Conservation (phyloP, 73 alveolate species). For the Blepharisma stoltei region DNA sequence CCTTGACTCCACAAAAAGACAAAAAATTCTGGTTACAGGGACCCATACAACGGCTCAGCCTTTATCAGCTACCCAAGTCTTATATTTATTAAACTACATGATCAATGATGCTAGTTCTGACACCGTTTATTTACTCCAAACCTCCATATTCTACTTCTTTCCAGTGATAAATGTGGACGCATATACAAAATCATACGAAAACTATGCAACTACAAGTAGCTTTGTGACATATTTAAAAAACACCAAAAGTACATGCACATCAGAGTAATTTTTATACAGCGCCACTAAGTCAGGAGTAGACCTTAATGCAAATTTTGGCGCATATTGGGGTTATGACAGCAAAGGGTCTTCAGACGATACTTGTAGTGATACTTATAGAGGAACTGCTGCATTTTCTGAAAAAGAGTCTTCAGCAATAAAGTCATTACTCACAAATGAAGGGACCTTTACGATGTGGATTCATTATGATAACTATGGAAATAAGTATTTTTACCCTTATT, state of each 20-base stretch:
- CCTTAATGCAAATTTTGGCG: neutral
- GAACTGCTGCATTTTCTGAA: neutral
- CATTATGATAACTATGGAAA: constrained; percentile 8
- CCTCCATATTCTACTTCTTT: neutral
- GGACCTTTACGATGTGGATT: neutral
- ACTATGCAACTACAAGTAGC: neutral
- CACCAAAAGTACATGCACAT: neutral
- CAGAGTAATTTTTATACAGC: neutral
- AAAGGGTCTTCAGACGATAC: neutral
- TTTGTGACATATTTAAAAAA: neutral
- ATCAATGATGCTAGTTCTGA: neutral
- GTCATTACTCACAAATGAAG: neutral
- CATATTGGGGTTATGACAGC: neutral
- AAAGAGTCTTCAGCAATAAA: constrained; percentile 10
- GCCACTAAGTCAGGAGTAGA: constrained; percentile 11
- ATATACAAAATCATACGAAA: neutral
- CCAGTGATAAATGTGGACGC: constrained; percentile 17
- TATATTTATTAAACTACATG: neutral
- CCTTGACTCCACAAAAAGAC: no score
- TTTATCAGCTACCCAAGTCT: neutral
- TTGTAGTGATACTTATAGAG: constrained; percentile 7
- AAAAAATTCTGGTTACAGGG: neutral
- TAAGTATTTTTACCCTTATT: neutral
- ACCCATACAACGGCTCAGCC: constrained; percentile 19
- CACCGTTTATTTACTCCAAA: neutral